A percentile compares a stretch with the other conserved stretches of the same genome.
phyloP scores from a whole-genome alignment of 164 flowering plant species.

The Dillenia suffruticosa region DNA sequence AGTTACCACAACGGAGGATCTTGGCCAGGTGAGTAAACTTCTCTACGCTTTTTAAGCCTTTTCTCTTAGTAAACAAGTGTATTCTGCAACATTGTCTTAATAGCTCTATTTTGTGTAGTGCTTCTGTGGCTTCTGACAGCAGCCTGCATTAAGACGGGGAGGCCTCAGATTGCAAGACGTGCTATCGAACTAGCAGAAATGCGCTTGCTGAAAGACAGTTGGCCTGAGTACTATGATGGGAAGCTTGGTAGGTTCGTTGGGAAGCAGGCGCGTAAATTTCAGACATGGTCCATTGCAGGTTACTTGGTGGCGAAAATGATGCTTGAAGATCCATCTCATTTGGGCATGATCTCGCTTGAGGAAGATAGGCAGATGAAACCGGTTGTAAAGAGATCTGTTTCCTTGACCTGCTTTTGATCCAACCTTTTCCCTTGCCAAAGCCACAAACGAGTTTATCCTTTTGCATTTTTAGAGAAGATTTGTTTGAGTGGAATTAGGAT shows the following conservation, averaged over 20 bases:
- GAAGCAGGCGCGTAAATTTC: conserved; percentile 54
- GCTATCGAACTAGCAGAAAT: conserved; percentile 52
- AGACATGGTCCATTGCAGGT: conserved; percentile 67
- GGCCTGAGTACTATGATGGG: conserved; percentile 70
- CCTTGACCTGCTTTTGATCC: conserved; percentile 33
- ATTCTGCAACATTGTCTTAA: too few relatives aligned
- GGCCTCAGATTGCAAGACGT: conserved; percentile 47
- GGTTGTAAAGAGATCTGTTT: conserved; percentile 38
- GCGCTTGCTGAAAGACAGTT: conserved; percentile 41
- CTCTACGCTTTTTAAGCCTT: too few relatives aligned
- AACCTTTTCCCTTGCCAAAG: background rate
- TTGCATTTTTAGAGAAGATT: background rate
- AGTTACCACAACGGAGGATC: conserved; percentile 61
- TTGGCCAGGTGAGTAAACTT: conserved; percentile 41
- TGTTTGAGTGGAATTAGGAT: background rate
- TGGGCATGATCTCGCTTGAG: conserved; percentile 53
- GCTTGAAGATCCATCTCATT: conserved; percentile 61
- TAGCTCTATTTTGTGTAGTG: conserved; percentile 23
- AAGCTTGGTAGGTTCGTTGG: conserved; percentile 49
- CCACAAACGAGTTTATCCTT: background rate
- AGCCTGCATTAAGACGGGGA: conserved; percentile 54
- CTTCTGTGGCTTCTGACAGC: conserved; percentile 60
- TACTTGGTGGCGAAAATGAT: conserved; percentile 63
- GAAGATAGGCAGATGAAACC: conserved; percentile 56
- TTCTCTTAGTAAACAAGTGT: too few relatives aligned